These are phyloP conservation scores for Dictyostelium firmibasis DNA, from an alignment of 78 protist species.

Conservation along the genomic window DNA sequence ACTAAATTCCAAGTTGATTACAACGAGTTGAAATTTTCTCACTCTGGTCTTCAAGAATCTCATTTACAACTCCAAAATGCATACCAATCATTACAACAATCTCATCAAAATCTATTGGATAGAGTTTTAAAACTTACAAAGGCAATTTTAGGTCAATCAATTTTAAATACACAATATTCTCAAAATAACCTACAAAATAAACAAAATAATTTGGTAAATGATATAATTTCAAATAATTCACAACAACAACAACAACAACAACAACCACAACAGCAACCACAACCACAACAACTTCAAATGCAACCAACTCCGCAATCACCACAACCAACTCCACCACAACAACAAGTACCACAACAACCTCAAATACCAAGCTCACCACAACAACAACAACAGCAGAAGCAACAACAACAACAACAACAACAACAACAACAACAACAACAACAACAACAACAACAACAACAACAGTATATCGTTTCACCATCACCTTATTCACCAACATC, in stretches of 20 bases:
- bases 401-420: too few relatives aligned
- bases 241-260: background rate
- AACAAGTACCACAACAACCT: background rate
- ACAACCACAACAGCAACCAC: background rate
- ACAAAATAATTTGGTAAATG: background rate
- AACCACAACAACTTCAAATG: conserved; percentile 3
- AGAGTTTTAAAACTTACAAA: conserved; percentile 68
- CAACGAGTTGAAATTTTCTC: conserved; percentile 32
- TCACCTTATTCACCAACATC: background rate
- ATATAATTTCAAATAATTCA: background rate
- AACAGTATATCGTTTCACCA: background rate
- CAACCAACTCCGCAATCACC: background rate
- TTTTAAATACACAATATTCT: conserved; percentile 1
- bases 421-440: background rate
- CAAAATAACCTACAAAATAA: conserved; percentile 1
- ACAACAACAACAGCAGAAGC: too few relatives aligned
- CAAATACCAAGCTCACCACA: background rate
- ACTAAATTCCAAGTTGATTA: conserved; percentile 49
- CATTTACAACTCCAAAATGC: conserved; percentile 64
- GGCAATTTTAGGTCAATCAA: conserved; percentile 42
- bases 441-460: background rate
- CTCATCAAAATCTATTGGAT: conserved; percentile 64
- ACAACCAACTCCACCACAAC: background rate
- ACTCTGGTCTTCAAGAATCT: conserved; percentile 45
- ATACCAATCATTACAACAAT: conserved; percentile 48